Conservation (phyloP, 371 early-diverging fungal genomes). For the Mucor sp. region DNA sequence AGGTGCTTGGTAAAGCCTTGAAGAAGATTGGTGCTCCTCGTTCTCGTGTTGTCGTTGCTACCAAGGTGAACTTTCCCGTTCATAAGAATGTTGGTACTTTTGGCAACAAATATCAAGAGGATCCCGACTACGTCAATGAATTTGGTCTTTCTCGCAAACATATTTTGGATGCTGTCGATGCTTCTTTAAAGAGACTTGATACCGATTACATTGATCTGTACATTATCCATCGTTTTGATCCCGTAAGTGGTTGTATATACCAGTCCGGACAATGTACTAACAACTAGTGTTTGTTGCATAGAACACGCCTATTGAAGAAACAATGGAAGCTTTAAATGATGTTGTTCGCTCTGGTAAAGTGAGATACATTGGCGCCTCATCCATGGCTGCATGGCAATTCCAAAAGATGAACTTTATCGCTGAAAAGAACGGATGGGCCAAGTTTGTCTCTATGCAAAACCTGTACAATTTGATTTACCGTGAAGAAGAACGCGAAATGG, state of each 20-base stretch:
- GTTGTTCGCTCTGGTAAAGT: conserved; percentile 54
- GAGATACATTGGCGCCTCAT: conserved; percentile 43
- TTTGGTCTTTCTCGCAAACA: conserved; percentile 56
- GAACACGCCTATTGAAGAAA: conserved; percentile 51
- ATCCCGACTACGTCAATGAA: conserved; percentile 21
- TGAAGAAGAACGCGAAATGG: conserved; percentile 68
- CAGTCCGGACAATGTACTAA: too few relatives aligned
- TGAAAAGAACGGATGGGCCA: conserved; percentile 55
- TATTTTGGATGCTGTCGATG: conserved; percentile 56
- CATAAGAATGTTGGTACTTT: neutral
- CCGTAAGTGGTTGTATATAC: conserved; percentile 13
- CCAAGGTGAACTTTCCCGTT: conserved; percentile 32
- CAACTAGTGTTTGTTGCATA: neutral
- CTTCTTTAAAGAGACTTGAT: conserved; percentile 48
- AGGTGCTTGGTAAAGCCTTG: conserved; percentile 41
- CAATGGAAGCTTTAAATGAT: conserved; percentile 59
- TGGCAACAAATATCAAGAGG: neutral
- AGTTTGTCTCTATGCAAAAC: conserved; percentile 56
- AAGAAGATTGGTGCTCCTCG: conserved; percentile 41
- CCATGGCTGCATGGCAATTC: conserved; percentile 40
- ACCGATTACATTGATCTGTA: conserved; percentile 67
- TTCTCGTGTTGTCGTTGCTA: conserved; percentile 43
- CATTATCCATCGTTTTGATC: conserved; percentile 51
- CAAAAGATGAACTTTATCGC: conserved; percentile 42
- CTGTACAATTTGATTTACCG: conserved; percentile 57